Evolutionary conservation across 192 early-diverging fungal genomes (phyloP).

Genomic region (Dissophora ornata): DNA sequence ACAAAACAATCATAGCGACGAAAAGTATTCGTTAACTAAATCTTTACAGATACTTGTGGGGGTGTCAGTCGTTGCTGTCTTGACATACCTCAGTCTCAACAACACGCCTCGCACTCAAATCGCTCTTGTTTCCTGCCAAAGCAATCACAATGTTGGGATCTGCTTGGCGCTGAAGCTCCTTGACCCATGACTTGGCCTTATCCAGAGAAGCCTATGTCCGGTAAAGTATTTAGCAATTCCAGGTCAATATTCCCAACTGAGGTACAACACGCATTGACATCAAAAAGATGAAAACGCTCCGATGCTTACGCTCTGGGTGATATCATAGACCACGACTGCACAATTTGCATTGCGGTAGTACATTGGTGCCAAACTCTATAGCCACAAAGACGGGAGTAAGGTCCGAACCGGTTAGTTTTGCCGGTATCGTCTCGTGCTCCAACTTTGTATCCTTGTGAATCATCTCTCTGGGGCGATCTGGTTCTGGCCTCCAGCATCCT

Average conservation of each 20-base stretch:
- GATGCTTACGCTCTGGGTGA: slow-evolving; percentile 72
- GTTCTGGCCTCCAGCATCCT: too few species aligned
- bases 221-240: too few species aligned
- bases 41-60: too few species aligned
- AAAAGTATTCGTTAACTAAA: background rate
- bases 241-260: too few species aligned
- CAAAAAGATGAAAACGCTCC: background rate
- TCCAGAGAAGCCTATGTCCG: slow-evolving; percentile 72
- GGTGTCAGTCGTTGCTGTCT: too few species aligned
- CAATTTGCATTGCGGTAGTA: slow-evolving; percentile 80
- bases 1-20: slow-evolving; percentile 3
- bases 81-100: slow-evolving; percentile 70
- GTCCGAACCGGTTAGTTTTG: background rate
- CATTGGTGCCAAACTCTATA: slow-evolving; percentile 78
- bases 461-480: too few species aligned
- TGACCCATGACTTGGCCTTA: slow-evolving; percentile 79
- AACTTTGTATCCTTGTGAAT: too few species aligned
- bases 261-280: too few species aligned
- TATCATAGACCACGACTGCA: slow-evolving; percentile 80
- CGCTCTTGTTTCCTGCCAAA: slow-evolving; percentile 75
- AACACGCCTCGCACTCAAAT: slow-evolving; percentile 72
- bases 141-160: slow-evolving; percentile 81
- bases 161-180: slow-evolving; percentile 78
- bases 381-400: background rate
- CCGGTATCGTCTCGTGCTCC: too few species aligned